Evolutionary conservation across 495 filamentous ascomycete genomes (phyloP).

Genomic region (Cryomyces minteri): DNA sequence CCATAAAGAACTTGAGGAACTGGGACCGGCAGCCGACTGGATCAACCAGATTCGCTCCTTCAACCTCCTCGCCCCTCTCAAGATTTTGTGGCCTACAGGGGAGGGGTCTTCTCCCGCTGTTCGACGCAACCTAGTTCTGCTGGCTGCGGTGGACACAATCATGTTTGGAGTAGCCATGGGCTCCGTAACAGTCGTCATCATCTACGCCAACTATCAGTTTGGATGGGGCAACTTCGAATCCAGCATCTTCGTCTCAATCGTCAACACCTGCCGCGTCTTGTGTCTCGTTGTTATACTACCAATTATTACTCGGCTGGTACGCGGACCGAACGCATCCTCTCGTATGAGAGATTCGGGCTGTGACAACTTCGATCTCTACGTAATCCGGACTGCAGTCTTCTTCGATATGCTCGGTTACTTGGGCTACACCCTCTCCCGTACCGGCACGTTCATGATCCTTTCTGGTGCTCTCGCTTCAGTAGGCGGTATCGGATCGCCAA

Average conservation of each 20-base stretch:
- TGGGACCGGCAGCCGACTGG: conserved; percentile 16
- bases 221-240: conserved; percentile 63
- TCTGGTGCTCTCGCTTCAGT: conserved; percentile 55
- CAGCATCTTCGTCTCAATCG: conserved; percentile 55
- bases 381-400: conserved; percentile 59
- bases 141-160: conserved; percentile 62
- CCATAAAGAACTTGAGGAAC: conserved; percentile 5
- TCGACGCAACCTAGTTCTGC: conserved; percentile 58
- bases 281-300: conserved; percentile 61
- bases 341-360: conserved; percentile 41
- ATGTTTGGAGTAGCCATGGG: conserved; percentile 73
- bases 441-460: conserved; percentile 35
- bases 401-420: conserved; percentile 62
- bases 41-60: conserved; percentile 24
- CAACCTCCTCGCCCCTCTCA: conserved; percentile 57
- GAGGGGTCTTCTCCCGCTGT: conserved; percentile 38
- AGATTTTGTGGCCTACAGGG: conserved; percentile 55
- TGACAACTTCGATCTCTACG: conserved; percentile 53
- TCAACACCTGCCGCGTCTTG: conserved; percentile 55
- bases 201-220: conserved; percentile 67
- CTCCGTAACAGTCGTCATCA: conserved; percentile 51
- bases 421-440: conserved; percentile 48
- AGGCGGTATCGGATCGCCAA: conserved; percentile 72
- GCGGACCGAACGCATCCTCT: conserved; percentile 28
- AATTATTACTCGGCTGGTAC: conserved; percentile 47